Evolutionary conservation across 2,329 filamentous ascomycete species (phyloP).

Genomic region (Magnaporthales sp.): DNA sequence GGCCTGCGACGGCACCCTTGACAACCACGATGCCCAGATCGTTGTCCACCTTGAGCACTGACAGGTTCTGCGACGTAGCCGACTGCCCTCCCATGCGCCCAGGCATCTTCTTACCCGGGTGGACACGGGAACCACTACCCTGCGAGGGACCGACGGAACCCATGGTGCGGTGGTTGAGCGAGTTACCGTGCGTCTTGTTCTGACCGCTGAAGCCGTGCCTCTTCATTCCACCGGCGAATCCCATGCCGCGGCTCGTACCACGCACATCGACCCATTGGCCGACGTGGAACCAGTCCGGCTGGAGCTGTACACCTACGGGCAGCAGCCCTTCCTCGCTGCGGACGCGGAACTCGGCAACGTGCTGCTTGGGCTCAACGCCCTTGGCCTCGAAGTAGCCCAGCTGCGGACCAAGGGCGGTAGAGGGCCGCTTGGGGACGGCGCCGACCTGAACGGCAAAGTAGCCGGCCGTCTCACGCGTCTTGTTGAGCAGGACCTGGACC

Average conservation of each 20-base stretch:
- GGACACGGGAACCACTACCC: conserved; percentile 82
- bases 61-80: conserved; percentile 85
- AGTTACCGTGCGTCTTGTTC: conserved; percentile 89
- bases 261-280: conserved; percentile 87
- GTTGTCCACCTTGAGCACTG: conserved; percentile 78
- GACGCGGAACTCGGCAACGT: conserved; percentile 83
- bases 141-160: conserved; percentile 86
- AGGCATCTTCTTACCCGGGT: conserved; percentile 96
- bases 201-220: conserved; percentile 84
- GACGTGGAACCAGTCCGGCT: conserved; percentile 82
- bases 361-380: conserved; percentile 73
- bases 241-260: conserved; percentile 74
- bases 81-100: conserved; percentile 88
- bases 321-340: conserved; percentile 63
- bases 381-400: conserved; percentile 82
- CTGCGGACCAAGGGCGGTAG: conserved; percentile 72
- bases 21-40: conserved; percentile 83
- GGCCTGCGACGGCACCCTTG: conserved; percentile 77
- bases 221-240: conserved; percentile 98
- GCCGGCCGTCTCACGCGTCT: conserved; percentile 71
- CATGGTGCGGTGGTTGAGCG: conserved; percentile 84
- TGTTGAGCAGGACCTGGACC: conserved; percentile 81
- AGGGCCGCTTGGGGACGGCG: conserved; percentile 61
- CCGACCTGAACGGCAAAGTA: conserved; percentile 95
- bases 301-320: conserved; percentile 64